Conservation (phyloP, 202 grass and related monocot species). For the Bolboschoenoplectus hybrid region DNA sequence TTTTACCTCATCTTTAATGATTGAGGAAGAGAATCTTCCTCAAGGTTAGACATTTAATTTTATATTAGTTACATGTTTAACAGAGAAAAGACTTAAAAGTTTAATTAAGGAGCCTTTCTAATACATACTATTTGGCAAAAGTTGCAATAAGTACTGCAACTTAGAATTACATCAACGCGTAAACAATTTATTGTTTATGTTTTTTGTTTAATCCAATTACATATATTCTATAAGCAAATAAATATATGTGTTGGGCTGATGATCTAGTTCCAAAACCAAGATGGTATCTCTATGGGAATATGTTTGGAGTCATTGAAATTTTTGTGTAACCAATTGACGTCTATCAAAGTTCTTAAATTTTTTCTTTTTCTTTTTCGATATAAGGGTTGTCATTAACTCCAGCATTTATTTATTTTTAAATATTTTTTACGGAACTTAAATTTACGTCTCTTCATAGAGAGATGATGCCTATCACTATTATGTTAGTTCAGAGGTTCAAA, state of each 20-base stretch:
- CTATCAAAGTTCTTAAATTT: no score
- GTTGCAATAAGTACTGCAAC: slow-evolving; percentile 29
- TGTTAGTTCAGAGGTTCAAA: no score
- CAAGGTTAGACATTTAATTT: slow-evolving; percentile 11
- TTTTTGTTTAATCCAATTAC: slow-evolving; percentile 8
- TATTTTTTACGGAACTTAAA: no score
- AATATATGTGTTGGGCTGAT: not conserved
- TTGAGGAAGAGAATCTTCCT: slow-evolving; percentile 36
- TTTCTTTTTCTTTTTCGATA: no score
- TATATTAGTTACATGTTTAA: slow-evolving; percentile 6
- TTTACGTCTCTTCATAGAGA: no score
- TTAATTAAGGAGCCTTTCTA: slow-evolving; percentile 28
- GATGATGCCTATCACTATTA: no score
- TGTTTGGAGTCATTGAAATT: no score
- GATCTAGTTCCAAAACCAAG: no score
- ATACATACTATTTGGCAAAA: slow-evolving; percentile 23
- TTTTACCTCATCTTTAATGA: slow-evolving; percentile 35
- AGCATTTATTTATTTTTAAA: no score
- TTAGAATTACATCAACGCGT: not conserved
- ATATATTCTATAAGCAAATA: not conserved
- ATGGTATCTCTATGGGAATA: no score
- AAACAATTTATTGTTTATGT: slow-evolving; percentile 14
- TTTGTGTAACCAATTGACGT: no score
- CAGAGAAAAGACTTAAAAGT: not conserved
- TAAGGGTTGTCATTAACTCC: no score